These are phyloP conservation scores for Silene vulgaris DNA, from an alignment of 179 eudicot species.

Conservation along the genomic window DNA sequence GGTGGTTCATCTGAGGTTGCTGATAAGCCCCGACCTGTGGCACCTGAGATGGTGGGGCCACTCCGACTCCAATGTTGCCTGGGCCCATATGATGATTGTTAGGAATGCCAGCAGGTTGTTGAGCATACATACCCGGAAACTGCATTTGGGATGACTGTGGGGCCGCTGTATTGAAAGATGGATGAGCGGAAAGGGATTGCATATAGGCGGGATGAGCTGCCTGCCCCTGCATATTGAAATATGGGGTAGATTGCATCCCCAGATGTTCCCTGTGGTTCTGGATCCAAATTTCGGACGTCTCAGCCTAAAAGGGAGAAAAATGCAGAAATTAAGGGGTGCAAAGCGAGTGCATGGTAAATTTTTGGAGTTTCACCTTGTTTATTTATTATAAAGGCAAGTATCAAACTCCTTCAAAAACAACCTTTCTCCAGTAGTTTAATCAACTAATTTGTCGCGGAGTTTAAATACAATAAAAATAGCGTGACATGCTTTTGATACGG, in stretches of 20 bases:
- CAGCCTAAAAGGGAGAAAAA: conserved; percentile 43
- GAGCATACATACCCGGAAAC: conserved; percentile 71
- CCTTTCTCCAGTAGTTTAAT: no score
- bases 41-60: conserved; percentile 50
- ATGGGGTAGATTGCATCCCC: conserved; percentile 71
- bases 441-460: no score
- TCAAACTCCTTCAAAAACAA: no score
- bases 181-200: conserved; percentile 70
- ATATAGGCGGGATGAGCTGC: conserved; percentile 67
- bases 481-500: no score
- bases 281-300: conserved; percentile 86
- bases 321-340: not conserved
- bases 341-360: no score
- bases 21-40: conserved; percentile 70
- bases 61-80: conserved; percentile 49
- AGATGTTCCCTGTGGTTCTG: conserved; percentile 71
- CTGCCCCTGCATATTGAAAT: conserved; percentile 81
- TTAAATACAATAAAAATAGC: no score
- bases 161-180: conserved; percentile 54
- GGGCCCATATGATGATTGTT: conserved; percentile 58
- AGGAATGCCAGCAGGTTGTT: conserved; percentile 47
- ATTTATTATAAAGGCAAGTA: no score
- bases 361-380: no score
- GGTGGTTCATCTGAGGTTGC: conserved; percentile 73
- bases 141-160: conserved; percentile 91